Evolutionary conservation across 1,284 basidiomycete genomes (phyloP), one percentile per base, ranked within the genome.

Genomic region (Golubevia sp.): DNA sequence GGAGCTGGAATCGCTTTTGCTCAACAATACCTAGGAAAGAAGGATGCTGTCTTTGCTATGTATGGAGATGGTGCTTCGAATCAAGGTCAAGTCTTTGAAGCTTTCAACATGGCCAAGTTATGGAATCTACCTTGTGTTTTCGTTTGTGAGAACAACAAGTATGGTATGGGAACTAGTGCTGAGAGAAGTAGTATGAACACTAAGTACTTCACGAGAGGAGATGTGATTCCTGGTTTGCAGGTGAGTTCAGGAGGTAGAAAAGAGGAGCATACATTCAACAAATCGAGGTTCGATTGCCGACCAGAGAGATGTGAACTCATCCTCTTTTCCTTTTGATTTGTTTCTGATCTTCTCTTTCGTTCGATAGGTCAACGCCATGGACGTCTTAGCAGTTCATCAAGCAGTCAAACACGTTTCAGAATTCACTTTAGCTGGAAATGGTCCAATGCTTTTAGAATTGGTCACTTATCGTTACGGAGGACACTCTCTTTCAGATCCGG

Each of bases 141-240:
- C 49, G 71, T 82, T 55, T 83, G 80, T 71, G 80, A 83, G 67
- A 83, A 83, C 80, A 83, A 83, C 77, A 80, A 80, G 71, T 80
- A 80, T 30, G 59, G 59, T 11, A 61, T 61, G 59, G 59, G 59
- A 23, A 61, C 59, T 18, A 25, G 27, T 18, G 59, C 59, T 15
- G 59, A 61, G 53, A 38, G 59, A 15, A 49, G 20, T 18, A 61
- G 58, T 26, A 83, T 82, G 79, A 83, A 83, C 77, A 82, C 80
- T 13, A 58, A 71, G 61, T 83, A 80, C 76, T 83, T 72, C 75
- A 82, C 72, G 20, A 75, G 80, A 27, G 80, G 80, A 51, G 80
- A 83, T 54, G 73, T 77, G 13, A 83, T 83, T 57, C 80, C 80
- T 56, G 80, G 80, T 71, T 68, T 83, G 55, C 80, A 82, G 69